Percentiles rank a stretch among this genome's conserved stretches.
Evolutionary conservation across 208 protist species (phyloP).

Genomic region (Trypanosoma melophagium): DNA sequence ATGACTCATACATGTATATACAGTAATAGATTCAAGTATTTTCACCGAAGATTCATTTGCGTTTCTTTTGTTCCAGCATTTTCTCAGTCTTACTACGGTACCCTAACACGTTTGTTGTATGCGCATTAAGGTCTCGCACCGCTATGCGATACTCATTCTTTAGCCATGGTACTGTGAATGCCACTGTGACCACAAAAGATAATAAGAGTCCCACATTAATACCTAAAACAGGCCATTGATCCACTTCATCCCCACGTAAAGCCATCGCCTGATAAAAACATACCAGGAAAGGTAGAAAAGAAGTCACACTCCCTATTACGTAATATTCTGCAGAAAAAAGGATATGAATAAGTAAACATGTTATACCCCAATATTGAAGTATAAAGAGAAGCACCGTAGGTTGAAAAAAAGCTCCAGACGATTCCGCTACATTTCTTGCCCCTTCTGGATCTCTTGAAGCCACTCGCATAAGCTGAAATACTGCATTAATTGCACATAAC

Average conservation of each 20-base stretch:
- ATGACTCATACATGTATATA: neutral
- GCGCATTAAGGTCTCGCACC: slow-evolving; percentile 32
- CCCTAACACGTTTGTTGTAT: slow-evolving; percentile 30
- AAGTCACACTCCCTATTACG: slow-evolving; percentile 25
- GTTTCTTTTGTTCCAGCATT: neutral
- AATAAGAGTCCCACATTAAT: slow-evolving; percentile 44
- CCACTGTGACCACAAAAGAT: slow-evolving; percentile 33
- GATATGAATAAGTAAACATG: slow-evolving; percentile 39
- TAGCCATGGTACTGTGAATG: slow-evolving; percentile 35
- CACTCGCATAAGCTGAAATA: slow-evolving; percentile 27
- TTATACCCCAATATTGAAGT: slow-evolving; percentile 35
- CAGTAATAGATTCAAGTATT: neutral
- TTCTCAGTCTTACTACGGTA: slow-evolving; percentile 1
- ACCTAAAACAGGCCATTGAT: slow-evolving; percentile 37
- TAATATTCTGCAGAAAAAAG: slow-evolving; percentile 34
- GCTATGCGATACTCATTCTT: slow-evolving; percentile 35
- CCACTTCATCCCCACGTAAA: slow-evolving; percentile 43
- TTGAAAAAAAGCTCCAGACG: neutral
- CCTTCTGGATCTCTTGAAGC: slow-evolving; percentile 4
- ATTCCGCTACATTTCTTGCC: neutral
- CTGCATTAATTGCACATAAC: slow-evolving; percentile 24
- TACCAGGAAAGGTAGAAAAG: slow-evolving; percentile 43
- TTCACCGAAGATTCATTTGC: neutral
- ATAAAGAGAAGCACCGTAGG: slow-evolving; percentile 17
- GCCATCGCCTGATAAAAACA: slow-evolving; percentile 49